A percentile compares a stretch with the other conserved stretches of the same genome.
Evolutionary conservation across 768 basidiomycete genomes (phyloP).

Genomic region (Boletellus emodensis): DNA sequence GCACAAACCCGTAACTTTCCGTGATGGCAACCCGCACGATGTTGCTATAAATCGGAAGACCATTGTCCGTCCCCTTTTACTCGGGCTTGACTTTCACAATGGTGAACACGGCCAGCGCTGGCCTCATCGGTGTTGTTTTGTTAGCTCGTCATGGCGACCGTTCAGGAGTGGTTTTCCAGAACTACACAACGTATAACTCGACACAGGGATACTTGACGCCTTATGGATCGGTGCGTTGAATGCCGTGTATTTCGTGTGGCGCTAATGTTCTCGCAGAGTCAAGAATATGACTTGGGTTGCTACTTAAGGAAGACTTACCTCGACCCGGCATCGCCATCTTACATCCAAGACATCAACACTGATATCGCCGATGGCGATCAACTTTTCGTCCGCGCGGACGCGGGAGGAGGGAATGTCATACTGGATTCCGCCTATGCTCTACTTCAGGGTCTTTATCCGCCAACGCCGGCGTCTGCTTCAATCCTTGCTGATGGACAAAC

Average conservation of each 20-base stretch:
- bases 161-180: slow-evolving; percentile 54
- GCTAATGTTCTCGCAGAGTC: slow-evolving; percentile 20
- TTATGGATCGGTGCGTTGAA: slow-evolving; percentile 59
- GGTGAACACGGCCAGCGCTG: slow-evolving; percentile 23
- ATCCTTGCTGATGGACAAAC: slow-evolving; percentile 68
- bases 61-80: background rate
- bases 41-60: slow-evolving; percentile 6
- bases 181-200: slow-evolving; percentile 65
- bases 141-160: slow-evolving; percentile 78
- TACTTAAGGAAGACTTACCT: slow-evolving; percentile 63
- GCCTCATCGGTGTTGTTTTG: slow-evolving; percentile 67
- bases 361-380: slow-evolving; percentile 67
- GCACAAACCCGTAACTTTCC: background rate
- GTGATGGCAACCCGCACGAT: background rate
- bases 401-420: slow-evolving; percentile 74
- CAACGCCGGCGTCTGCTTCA: slow-evolving; percentile 59
- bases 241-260: background rate
- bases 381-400: slow-evolving; percentile 73
- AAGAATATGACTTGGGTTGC: slow-evolving; percentile 61
- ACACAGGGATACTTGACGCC: slow-evolving; percentile 65
- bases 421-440: slow-evolving; percentile 81
- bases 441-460: slow-evolving; percentile 82
- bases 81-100: slow-evolving; percentile 7
- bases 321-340: slow-evolving; percentile 54
- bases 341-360: slow-evolving; percentile 60